Evolutionary conservation across 1,284 basidiomycete species (phyloP).

Genomic region (Microbotryum lychnidis-dioicae): DNA sequence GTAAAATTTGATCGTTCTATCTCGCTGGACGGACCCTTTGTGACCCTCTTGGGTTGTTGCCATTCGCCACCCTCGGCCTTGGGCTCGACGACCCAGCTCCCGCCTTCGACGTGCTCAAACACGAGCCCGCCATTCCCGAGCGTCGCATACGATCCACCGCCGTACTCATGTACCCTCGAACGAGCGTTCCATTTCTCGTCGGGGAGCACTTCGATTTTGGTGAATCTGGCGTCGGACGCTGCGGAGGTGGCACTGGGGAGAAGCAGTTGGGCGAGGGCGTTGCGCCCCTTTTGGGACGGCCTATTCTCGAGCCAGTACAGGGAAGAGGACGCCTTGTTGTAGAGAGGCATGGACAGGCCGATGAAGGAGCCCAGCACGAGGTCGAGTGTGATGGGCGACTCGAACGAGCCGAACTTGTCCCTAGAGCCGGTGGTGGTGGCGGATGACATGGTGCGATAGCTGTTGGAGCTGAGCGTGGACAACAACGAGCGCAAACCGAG

Average conservation of each 20-base stretch:
- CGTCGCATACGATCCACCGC: neutral
- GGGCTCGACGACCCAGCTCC: conserved; percentile 47
- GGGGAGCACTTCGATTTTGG: conserved; percentile 46
- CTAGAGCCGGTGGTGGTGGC: no score
- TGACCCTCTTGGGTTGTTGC: conserved; percentile 49
- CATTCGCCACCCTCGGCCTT: conserved; percentile 40
- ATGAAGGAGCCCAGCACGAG: conserved; percentile 44
- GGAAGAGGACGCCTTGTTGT: conserved; percentile 49
- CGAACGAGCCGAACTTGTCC: conserved; percentile 51
- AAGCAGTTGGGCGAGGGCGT: conserved; percentile 50
- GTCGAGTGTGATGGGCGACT: conserved; percentile 52
- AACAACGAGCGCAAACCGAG: no score
- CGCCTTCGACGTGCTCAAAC: conserved; percentile 35
- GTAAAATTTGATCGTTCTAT: no score
- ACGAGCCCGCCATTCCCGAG: conserved; percentile 45
- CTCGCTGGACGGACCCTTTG: conserved; percentile 48
- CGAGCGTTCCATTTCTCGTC: conserved; percentile 52
- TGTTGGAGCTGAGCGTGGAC: no score
- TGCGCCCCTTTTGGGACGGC: conserved; percentile 55
- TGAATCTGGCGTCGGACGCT: neutral
- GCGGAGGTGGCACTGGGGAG: conserved; percentile 25
- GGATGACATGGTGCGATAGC: no score
- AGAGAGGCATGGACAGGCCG: conserved; percentile 40
- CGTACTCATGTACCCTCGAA: conserved; percentile 47
- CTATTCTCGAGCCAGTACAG: conserved; percentile 57